These are phyloP conservation scores for Corylus heterophylla DNA, from an alignment of 306 rosid genomes.

Conservation along the genomic window DNA sequence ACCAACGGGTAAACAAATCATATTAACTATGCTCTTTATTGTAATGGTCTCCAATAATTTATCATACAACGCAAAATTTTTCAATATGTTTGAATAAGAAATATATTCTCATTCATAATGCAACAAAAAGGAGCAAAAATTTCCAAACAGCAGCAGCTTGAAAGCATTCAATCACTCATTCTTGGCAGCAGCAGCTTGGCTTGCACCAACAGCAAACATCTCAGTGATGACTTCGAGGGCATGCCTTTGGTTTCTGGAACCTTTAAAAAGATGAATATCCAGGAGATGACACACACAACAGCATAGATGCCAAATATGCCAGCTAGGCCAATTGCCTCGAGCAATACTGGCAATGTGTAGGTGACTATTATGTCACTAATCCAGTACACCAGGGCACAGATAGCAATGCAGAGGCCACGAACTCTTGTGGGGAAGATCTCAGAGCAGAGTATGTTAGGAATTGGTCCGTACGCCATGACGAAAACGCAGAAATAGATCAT, in stretches of 20 bases:
- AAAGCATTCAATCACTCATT: conserved; percentile 31
- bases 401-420: conserved; percentile 82
- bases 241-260: conserved; percentile 92
- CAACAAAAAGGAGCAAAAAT: not conserved
- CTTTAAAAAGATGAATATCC: conserved; percentile 62
- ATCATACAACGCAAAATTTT: not conserved
- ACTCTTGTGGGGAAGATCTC: conserved; percentile 85
- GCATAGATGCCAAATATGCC: conserved; percentile 73
- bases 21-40: not conserved
- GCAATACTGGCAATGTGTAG: conserved; percentile 65
- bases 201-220: conserved; percentile 70
- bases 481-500: conserved; percentile 61
- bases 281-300: conserved; percentile 58
- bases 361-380: conserved; percentile 70
- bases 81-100: not conserved
- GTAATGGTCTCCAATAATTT: not conserved
- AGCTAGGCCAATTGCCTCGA: conserved; percentile 52
- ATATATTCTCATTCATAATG: conserved; percentile 9
- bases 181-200: conserved; percentile 49
- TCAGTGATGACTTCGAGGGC: conserved; percentile 90
- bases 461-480: conserved; percentile 74
- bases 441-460: conserved; percentile 75
- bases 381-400: conserved; percentile 71
- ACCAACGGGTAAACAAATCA: not conserved
- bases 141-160: not conserved